Percentiles rank a stretch among this genome's conserved stretches.
These are phyloP conservation scores for Cladobotryum protrusum DNA, from an alignment of 2,329 filamentous ascomycete genomes.

Conservation along the genomic window DNA sequence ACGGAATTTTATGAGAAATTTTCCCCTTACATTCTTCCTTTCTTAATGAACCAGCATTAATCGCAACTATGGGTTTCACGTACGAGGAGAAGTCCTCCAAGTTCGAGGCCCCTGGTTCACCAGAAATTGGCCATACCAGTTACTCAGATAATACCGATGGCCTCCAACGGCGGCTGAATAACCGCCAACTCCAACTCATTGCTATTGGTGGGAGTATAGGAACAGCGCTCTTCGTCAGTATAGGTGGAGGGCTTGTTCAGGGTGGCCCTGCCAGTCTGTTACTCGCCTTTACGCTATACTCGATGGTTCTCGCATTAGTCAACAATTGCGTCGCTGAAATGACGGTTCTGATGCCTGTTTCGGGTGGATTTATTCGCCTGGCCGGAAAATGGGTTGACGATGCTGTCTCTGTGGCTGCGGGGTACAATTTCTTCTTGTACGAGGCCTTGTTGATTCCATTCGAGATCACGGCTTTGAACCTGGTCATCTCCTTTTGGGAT, in stretches of 20 bases:
- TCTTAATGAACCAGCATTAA: too few species aligned
- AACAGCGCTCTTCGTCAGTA: slow-evolving; percentile 55
- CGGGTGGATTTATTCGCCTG: slow-evolving; percentile 57
- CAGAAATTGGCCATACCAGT: slow-evolving; percentile 18
- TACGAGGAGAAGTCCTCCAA: slow-evolving; percentile 26
- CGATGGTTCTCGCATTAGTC: slow-evolving; percentile 50
- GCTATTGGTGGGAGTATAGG: slow-evolving; percentile 54
- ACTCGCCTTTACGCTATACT: slow-evolving; percentile 53
- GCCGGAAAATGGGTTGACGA: slow-evolving; percentile 62
- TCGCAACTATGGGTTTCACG: slow-evolving; percentile 15
- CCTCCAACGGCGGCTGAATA: slow-evolving; percentile 43
- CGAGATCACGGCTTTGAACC: slow-evolving; percentile 36
- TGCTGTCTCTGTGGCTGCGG: slow-evolving; percentile 50
- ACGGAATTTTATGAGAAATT: too few species aligned
- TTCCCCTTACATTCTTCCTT: too few species aligned
- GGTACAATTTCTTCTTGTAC: slow-evolving; percentile 42
- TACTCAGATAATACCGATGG: slow-evolving; percentile 30
- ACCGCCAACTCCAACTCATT: slow-evolving; percentile 53
- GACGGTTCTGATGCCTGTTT: slow-evolving; percentile 55
- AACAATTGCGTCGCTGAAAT: slow-evolving; percentile 64
- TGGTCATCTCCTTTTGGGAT: slow-evolving; percentile 37
- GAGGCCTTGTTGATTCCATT: slow-evolving; percentile 39
- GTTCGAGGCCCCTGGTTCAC: slow-evolving; percentile 17
- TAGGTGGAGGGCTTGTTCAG: slow-evolving; percentile 47
- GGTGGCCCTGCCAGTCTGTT: slow-evolving; percentile 46